Evolutionary conservation across 2,329 filamentous ascomycete species (phyloP), one percentile per base, ranked within the genome.

Genomic region (Leptoxyphium fumago): DNA sequence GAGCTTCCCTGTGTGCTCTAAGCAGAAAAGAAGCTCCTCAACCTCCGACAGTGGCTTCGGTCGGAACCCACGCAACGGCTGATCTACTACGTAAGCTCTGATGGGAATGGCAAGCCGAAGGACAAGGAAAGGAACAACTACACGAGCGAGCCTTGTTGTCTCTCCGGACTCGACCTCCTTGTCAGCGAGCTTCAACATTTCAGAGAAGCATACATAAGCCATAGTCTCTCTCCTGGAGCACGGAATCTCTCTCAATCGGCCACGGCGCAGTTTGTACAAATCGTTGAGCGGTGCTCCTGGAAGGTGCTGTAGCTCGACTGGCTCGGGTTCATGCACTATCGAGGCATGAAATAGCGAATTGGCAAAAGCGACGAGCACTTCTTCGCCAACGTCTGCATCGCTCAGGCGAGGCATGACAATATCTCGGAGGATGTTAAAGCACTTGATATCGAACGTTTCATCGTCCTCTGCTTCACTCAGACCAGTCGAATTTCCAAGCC

Each of bases 11-110:
- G 94, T 67, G 39, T 75, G 69, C 41, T 68, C 64, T 14, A 96
- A 67, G 18, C 88, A 71, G 55, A 84, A 82, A 4, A 83, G 59
- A 10, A 98, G 66, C 58, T 94, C 91, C 48, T 75, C 80, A 38
- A 84, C 75, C 56, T 94, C 84, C 8, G 78, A 80, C 5, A 85
- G 69, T 0, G 89, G 89, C 59, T 91, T 84, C 4, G 91, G 91
- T 78, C 93, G 91, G 41, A 80, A 75, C 0, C 91, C 88, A 11
- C 91, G 74, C 15, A 98, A 69, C 1, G 89, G 88, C 58, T 95
- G 89, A 61, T 98, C 91, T 3, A 87, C 84, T 39, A 93, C 80
- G 58, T 94, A 96, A 1, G 80, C 72, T 45, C 85, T 80, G n/a
- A 96, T 65, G 0, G 84, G 80, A 13, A 94, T 69, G 0, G 84